A percentile compares a stretch with the other conserved stretches of the same genome.
phyloP scores from a whole-genome alignment of 176 grass and related monocot species.

The Bothriochloa decipiens region DNA sequence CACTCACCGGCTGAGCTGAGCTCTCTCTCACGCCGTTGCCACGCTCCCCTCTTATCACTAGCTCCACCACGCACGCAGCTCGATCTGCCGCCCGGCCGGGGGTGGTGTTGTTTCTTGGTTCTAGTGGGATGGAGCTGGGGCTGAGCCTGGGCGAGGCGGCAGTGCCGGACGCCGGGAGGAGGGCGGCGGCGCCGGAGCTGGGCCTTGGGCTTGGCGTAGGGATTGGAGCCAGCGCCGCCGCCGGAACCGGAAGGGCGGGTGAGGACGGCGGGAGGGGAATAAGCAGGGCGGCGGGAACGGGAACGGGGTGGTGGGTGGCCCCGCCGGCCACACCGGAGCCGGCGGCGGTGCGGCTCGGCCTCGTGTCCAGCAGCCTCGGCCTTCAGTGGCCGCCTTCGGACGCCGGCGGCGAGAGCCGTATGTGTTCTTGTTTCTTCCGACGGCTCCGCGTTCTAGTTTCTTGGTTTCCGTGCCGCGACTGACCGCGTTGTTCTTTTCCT shows the following conservation, averaged over 20 bases:
- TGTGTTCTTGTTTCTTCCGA: not conserved
- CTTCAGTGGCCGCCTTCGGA: conserved; percentile 51
- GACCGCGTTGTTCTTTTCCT: not conserved
- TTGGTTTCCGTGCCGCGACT: not conserved
- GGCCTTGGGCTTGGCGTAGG: conserved; percentile 57
- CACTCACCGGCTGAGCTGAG: not conserved
- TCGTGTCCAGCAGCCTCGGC: conserved; percentile 45
- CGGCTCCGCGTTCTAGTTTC: not conserved
- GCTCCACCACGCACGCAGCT: too few relatives aligned
- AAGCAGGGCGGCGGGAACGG: conserved; percentile 3
- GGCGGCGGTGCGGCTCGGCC: conserved; percentile 54
- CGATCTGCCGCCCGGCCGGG: too few relatives aligned
- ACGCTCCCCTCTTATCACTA: not conserved
- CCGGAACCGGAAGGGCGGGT: not conserved
- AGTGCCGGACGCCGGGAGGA: conserved; percentile 22
- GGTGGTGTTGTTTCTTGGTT: not conserved
- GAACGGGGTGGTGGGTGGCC: conserved; percentile 6
- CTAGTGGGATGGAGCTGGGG: conserved; percentile 67
- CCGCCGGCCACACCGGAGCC: conserved; percentile 36
- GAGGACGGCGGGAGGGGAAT: conserved; percentile 3
- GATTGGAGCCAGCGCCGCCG: conserved; percentile 16
- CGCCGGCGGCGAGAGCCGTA: not conserved
- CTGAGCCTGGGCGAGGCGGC: conserved; percentile 58
- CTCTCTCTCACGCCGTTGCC: not conserved
- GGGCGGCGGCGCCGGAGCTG: conserved; percentile 41